Evolutionary conservation across 768 basidiomycete genomes (phyloP).

Genomic region (Suillus alpinus): DNA sequence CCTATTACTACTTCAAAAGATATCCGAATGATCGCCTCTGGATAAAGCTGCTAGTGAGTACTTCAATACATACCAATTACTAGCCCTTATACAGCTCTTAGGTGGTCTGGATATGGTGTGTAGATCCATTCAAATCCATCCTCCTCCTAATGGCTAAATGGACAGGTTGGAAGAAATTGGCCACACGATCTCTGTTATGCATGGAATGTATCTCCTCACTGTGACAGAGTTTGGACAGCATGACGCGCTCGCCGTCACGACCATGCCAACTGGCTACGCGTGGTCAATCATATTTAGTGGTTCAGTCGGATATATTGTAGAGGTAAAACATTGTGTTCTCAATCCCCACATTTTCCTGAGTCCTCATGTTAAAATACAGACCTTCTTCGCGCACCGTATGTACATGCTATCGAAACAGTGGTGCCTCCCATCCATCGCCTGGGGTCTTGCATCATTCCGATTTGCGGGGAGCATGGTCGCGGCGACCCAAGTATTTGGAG

Average conservation of each 20-base stretch:
- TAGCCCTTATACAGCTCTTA: slow-evolving; percentile 7
- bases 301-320: slow-evolving; percentile 21
- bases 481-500: slow-evolving; percentile 9
- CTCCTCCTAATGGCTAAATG: neutral
- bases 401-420: slow-evolving; percentile 14
- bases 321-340: slow-evolving; percentile 8
- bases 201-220: slow-evolving; percentile 21
- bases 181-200: slow-evolving; percentile 20
- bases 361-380: slow-evolving; percentile 6
- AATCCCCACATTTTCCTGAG: neutral
- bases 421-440: slow-evolving; percentile 14
- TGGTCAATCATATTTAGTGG: slow-evolving; percentile 24
- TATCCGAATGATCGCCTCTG: slow-evolving; percentile 19
- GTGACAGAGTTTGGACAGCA: slow-evolving; percentile 21
- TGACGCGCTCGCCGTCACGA: slow-evolving; percentile 12
- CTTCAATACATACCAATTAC: neutral
- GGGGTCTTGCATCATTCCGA: slow-evolving; percentile 14
- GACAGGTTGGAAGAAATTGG: slow-evolving; percentile 16
- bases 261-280: slow-evolving; percentile 12
- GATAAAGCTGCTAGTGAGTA: slow-evolving; percentile 19
- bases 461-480: slow-evolving; percentile 13
- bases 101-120: slow-evolving; percentile 5
- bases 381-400: slow-evolving; percentile 23
- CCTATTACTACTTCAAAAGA: slow-evolving; percentile 19
- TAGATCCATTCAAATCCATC: neutral